Evolutionary conservation across 331 rosid genomes (phyloP).

Genomic region (Phaseolus coccineus): DNA sequence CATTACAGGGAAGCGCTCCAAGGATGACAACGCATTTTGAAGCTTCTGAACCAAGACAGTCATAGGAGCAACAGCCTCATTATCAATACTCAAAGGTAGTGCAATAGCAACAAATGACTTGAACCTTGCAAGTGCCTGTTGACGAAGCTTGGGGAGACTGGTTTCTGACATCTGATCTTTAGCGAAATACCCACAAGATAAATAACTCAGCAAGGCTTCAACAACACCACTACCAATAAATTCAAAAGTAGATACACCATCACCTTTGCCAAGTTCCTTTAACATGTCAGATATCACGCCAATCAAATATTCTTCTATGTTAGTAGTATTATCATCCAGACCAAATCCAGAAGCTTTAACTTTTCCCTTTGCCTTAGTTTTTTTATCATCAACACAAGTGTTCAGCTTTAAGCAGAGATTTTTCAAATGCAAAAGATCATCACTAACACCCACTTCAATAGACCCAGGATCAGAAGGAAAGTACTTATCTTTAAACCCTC

Average conservation of each 20-base stretch:
- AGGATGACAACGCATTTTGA: conserved; percentile 87
- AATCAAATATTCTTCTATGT: conserved; percentile 65
- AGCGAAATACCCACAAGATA: conserved; percentile 76
- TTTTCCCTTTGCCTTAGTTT: conserved; percentile 72
- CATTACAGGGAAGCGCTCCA: conserved; percentile 85
- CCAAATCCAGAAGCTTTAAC: conserved; percentile 66
- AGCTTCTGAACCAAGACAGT: conserved; percentile 80
- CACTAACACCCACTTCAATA: conserved; percentile 75
- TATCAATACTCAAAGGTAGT: conserved; percentile 55
- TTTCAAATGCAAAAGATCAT: conserved; percentile 74
- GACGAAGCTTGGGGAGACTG: conserved; percentile 71
- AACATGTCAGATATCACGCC: conserved; percentile 74
- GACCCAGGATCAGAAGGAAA: conserved; percentile 71
- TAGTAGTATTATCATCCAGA: conserved; percentile 54
- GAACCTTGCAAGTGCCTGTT: conserved; percentile 69
- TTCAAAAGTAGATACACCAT: conserved; percentile 91
- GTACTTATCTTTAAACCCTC: conserved; percentile 74
- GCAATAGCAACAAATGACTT: conserved; percentile 74
- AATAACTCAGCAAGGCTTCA: conserved; percentile 73
- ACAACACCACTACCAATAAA: conserved; percentile 90
- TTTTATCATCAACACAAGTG: conserved; percentile 69
- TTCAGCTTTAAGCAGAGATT: conserved; percentile 71
- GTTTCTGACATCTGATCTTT: conserved; percentile 71
- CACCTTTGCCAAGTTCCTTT: conserved; percentile 78
- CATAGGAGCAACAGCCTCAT: conserved; percentile 61